Evolutionary conservation across 805 yeast species (phyloP), one percentile per base, ranked within the genome.

Genomic region (Metschnikowia arizonensis): DNA sequence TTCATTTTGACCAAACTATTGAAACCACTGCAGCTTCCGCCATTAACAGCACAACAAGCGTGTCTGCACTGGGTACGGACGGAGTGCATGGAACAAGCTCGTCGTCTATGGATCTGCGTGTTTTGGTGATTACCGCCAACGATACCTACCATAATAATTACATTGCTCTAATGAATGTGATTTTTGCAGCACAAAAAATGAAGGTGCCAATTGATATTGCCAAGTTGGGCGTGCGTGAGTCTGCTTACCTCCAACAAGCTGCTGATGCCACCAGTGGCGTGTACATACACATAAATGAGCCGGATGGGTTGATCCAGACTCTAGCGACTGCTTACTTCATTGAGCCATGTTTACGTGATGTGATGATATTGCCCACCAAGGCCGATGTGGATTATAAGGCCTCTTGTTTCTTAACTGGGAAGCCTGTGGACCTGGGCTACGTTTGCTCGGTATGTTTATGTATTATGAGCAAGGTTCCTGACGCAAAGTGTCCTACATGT

Each of bases 371-470:
- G 29, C 97, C 97, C 0, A 85, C 91, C 0, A 84, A 84, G 56
- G 79, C 86, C 3, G 81, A 86, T 49, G 93, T 93, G 21, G 96
- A 93, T 65, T 93, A 93, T 63, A 72, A 96, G 49, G 97, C 99
- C 1, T 88, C 96, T 14, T 93, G 99, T 64, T 91, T 88, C 58
- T 67, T 88, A 28, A 88, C 97, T 0, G 90, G 91, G n/a, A 79
- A 82, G 55, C 83, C 90, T 3, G 91, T 93, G 9, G 97, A 93
- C 54, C 77, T 91, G 33, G 99, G 98, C 0, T 90, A 79, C 56
- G 97, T 93, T 4, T 93, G 99, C 64, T 83, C 95, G 18, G 97
- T 93, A 21, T 93, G 99, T 61, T 68, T 91, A 15, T 90, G 97
- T 59, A 86, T 72, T 14, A 67, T 84, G 64, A 84, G 91, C 53